These are phyloP conservation scores for Glebionis coronaria DNA, from an alignment of 129 eudicot species.

Conservation along the genomic window DNA sequence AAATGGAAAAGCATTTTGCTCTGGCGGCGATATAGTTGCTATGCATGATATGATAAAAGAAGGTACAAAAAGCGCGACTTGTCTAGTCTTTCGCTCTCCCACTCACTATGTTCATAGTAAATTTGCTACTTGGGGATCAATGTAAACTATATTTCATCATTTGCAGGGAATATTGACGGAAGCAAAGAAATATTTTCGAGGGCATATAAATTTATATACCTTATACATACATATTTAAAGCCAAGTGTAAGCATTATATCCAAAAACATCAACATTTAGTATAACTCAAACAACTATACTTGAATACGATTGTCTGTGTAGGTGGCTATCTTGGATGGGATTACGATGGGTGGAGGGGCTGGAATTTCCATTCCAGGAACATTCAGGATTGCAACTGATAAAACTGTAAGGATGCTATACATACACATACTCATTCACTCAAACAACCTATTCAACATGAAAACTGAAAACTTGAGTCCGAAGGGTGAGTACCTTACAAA, in stretches of 20 bases:
- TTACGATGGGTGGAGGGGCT: conserved; percentile 90
- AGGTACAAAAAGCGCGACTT: conserved; percentile 27
- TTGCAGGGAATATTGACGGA: conserved; percentile 62
- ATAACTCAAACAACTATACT: background rate
- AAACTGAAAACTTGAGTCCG: background rate
- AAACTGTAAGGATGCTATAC: conserved; percentile 45
- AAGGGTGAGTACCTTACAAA: background rate
- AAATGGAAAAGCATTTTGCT: conserved; percentile 66
- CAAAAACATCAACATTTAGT: background rate
- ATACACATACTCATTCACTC: too few relatives aligned
- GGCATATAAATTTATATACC: conserved; percentile 52
- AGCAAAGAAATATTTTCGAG: conserved; percentile 61
- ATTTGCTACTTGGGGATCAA: background rate
- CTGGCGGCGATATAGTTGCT: conserved; percentile 72
- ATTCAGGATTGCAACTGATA: conserved; percentile 72
- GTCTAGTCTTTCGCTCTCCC: background rate
- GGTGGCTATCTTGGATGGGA: conserved; percentile 81
- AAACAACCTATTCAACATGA: background rate
- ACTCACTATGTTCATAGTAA: too few relatives aligned
- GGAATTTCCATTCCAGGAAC: conserved; percentile 69
- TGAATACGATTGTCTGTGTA: conserved; percentile 22
- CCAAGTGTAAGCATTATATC: conserved; percentile 61
- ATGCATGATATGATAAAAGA: conserved; percentile 33
- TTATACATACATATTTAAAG: conserved; percentile 59
- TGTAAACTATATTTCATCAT: conserved; percentile 8